Base-by-base conservation (phyloP, 106 monocot species). In the Dioscorea dumetorum region DNA sequence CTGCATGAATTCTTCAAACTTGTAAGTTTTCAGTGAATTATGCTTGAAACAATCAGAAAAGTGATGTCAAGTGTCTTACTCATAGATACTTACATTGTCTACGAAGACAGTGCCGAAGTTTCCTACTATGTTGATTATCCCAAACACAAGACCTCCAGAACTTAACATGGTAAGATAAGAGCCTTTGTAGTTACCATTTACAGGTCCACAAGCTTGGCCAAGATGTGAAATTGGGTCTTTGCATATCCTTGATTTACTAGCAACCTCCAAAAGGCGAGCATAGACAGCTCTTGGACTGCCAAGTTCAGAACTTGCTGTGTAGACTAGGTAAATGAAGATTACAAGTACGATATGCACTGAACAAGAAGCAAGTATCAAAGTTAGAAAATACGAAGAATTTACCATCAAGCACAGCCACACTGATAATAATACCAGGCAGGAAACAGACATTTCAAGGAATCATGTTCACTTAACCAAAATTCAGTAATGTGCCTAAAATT, bases 31-130 rank as follows among this genome's bases (percentile, higher is more conserved):
- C 41, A 41, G 41, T 41, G 6, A 41, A 41, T 6, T 41, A 10
- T 41, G 6, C 41, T 41, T 41, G 41, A 41, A 41, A 41, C 41
- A 41, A 41, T 5, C 1, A 3, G 41, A 41, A 41, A 10, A 41
- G 10, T 10, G 41, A 41, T 41, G 41, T 10, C 0, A 10, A 41
- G 41, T 41, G n/a, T n/a, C n/a, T n/a, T n/a, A n/a, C n/a, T n/a
- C n/a, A n/a, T 41, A 41, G 2, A 1, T 57, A 69, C 84, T 77
- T 79, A 91, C 95, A 82, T 97, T 97, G 79, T 97, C 97, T 12
- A 97, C 97, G 69, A 97, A 97, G 63, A 97, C 97, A 0, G 97
- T 97, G 6, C 97, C 97, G 70, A 97, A 97, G 76, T 97, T 97
- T 60, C 97, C 97, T 28, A 97, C 84, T 54, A 97, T 97, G 75